Conservation (phyloP, 352 stramenopile species). For the Globisporangium nodosum region DNA sequence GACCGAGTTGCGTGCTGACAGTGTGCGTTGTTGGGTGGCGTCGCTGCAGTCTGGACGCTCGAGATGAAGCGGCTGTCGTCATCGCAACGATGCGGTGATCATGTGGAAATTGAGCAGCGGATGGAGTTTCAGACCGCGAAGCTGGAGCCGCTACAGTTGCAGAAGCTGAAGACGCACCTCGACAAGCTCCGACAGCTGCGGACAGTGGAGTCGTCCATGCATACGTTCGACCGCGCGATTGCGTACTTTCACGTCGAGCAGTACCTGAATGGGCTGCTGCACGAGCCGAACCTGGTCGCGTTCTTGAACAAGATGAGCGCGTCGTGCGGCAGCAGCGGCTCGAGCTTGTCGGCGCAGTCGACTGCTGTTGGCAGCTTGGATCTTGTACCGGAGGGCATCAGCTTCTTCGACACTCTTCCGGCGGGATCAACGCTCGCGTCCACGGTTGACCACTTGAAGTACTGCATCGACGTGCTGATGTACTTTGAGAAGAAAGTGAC, state of each 20-base stretch:
- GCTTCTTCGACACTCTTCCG: constrained; percentile 67
- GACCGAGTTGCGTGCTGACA: not conserved
- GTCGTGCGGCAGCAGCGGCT: constrained; percentile 23
- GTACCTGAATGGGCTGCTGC: constrained; percentile 73
- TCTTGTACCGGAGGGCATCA: constrained; percentile 47
- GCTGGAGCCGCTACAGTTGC: constrained; percentile 50
- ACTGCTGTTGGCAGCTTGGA: constrained; percentile 35
- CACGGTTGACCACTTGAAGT: constrained; percentile 74
- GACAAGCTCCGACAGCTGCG: constrained; percentile 70
- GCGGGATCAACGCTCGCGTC: constrained; percentile 41
- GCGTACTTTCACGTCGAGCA: constrained; percentile 83
- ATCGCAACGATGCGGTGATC: constrained; percentile 51
- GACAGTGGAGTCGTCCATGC: constrained; percentile 68
- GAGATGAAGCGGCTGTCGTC: constrained; percentile 54
- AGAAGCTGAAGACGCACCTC: constrained; percentile 62
- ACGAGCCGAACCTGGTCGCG: constrained; percentile 54
- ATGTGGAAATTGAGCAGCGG: constrained; percentile 47
- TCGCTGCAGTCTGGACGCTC: constrained; percentile 42
- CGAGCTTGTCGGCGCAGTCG: constrained; percentile 9
- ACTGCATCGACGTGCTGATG: constrained; percentile 77
- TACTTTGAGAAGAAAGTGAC: constrained; percentile 88
- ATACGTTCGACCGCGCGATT: constrained; percentile 74
- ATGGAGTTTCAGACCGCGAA: constrained; percentile 73
- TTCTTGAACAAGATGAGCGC: constrained; percentile 75
- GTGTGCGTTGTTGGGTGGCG: not conserved